Base-by-base conservation (phyloP, 2,329 filamentous ascomycete species). In the Ceratocystiopsis sp. region DNA sequence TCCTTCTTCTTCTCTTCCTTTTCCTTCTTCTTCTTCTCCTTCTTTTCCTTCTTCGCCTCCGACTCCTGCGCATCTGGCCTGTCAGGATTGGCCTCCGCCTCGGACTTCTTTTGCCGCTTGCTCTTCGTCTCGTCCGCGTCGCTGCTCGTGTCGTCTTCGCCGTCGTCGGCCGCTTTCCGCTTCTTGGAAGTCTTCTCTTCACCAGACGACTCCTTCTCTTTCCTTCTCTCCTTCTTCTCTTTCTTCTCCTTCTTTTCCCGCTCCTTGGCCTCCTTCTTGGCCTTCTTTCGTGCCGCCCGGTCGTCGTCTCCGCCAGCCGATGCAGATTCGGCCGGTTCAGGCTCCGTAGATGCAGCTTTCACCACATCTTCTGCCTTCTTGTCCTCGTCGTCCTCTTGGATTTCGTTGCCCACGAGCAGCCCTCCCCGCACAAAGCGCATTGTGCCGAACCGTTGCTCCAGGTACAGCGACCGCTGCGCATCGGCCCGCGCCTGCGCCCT, bases 391-490 rank as follows among this genome's bases (percentile, higher is more conserved):
- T 57, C 38, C 36, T 67, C 65, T 52, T 69, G 62, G 41, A 74
- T 66, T 52, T 73, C 65, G 48, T 75, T 69, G 33, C 71, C 72
- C 19, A 77, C 65, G 32, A 75, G 57, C 45, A 86, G 71, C 0
- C 89, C 91, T n/a, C 85, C 91, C 46, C 70, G 77, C 19, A 98
- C 80, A 59, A 98, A 98, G 40, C 78, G 75, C 68, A 94, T 84
- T 11, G 73, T 68, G 1, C 86, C 86, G 63, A 78, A 87, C 59
- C 78, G 84, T 53, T 73, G 70, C 51, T 80, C 77, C 43, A 84
- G 71, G 56, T 86, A 93, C 38, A 78, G 65, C 48, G 75, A 76
- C 54, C 84, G 71, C 64, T 82, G 81, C 37, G 81, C 62, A 53
- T 84, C 77, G 45, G 82, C 72, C 51, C 78, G 68, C 39, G 71